Percentiles rank a stretch among this genome's conserved stretches.
Evolutionary conservation across 2,329 filamentous ascomycete genomes (phyloP).

Genomic region (Periconia sp.): DNA sequence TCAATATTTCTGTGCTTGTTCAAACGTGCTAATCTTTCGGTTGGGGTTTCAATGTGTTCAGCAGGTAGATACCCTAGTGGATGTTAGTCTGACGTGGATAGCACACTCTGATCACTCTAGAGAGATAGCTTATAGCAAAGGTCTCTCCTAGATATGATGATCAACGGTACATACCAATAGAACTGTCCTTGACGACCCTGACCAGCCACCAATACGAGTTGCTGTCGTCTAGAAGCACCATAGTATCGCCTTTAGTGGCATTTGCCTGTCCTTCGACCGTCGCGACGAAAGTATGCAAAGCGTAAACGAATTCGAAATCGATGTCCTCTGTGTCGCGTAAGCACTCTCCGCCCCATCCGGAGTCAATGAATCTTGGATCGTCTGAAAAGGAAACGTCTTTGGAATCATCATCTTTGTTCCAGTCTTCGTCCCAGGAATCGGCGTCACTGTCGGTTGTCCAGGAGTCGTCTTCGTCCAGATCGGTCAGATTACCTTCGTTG

Average conservation of each 20-base stretch:
- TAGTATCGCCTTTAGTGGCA: conserved; percentile 94
- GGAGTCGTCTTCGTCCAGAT: conserved; percentile 20
- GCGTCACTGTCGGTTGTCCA: conserved; percentile 48
- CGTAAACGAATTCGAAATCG: conserved; percentile 99
- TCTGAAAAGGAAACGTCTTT: conserved; percentile 63
- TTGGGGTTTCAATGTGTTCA: conserved; percentile 98
- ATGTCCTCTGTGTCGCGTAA: conserved; percentile 97
- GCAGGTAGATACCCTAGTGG: conserved; percentile 86
- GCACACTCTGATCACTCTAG: no score
- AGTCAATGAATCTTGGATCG: conserved; percentile 70
- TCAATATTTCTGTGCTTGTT: conserved; percentile 99
- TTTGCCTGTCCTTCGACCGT: conserved; percentile 98
- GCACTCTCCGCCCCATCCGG: conserved; percentile 78
- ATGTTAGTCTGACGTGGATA: conserved; percentile 5
- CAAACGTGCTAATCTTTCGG: conserved; percentile 86
- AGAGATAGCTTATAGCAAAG: conserved; percentile 8
- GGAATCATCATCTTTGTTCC: conserved; percentile 57
- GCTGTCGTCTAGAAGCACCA: conserved; percentile 97
- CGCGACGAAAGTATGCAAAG: conserved; percentile 94
- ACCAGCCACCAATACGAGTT: conserved; percentile 99
- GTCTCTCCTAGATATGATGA: no score
- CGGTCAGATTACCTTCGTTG: not conserved
- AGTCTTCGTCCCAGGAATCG: conserved; percentile 42
- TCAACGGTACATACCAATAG: conserved; percentile 70
- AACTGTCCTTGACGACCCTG: conserved; percentile 94